phyloP scores from a whole-genome alignment of 2,329 filamentous ascomycete species.

The Penicillium sp. region DNA sequence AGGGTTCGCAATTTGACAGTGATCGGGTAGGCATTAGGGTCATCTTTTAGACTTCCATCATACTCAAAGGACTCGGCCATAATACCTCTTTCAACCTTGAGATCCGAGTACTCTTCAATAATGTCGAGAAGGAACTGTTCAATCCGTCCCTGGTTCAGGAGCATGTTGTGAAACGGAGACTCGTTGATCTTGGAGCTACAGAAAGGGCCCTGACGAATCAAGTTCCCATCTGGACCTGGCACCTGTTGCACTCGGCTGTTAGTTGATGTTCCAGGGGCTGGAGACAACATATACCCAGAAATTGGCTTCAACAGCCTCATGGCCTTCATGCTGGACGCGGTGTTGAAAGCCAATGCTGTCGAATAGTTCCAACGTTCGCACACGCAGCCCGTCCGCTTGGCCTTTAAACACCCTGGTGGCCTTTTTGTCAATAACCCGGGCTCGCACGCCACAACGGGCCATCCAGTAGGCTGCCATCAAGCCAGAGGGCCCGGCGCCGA shows the following conservation, averaged over 20 bases:
- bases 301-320: constrained; percentile 62
- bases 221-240: constrained; percentile 48
- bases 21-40: constrained; percentile 54
- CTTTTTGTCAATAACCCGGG: constrained; percentile 47
- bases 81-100: constrained; percentile 56
- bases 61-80: constrained; percentile 54
- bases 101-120: constrained; percentile 52
- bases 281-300: constrained; percentile 38
- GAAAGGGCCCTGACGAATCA: constrained; percentile 59
- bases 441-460: constrained; percentile 45
- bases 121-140: constrained; percentile 62
- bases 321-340: constrained; percentile 59
- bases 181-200: constrained; percentile 54
- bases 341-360: constrained; percentile 66
- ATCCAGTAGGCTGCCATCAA: constrained; percentile 50
- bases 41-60: constrained; percentile 47
- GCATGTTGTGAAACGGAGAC: constrained; percentile 58
- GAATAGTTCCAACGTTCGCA: constrained; percentile 48
- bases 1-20: constrained; percentile 56
- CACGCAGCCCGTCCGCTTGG: constrained; percentile 23
- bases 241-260: constrained; percentile 5
- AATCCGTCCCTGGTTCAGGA: constrained; percentile 66
- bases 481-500: constrained; percentile 49
- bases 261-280: not conserved
- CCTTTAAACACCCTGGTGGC: constrained; percentile 34